Evolutionary conservation across 2,329 filamentous ascomycete genomes (phyloP).

Genomic region (Blastomyces gilchristii): DNA sequence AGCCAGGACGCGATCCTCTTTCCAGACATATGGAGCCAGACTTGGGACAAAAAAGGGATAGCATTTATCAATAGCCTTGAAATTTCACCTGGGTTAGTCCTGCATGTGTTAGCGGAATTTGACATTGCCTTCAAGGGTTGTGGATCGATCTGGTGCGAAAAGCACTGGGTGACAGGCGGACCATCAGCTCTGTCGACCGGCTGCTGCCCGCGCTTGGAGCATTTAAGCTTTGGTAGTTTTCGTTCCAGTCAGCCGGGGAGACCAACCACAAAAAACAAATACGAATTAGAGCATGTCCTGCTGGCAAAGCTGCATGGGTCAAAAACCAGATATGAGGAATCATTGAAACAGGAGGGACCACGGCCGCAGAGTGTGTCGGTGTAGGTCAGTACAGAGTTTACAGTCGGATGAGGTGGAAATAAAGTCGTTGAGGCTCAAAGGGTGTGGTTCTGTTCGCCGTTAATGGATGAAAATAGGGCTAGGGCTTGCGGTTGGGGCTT

Average conservation of each 20-base stretch:
- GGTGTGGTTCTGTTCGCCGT: background rate
- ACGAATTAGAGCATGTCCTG: background rate
- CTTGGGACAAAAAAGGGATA: background rate
- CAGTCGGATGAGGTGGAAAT: background rate
- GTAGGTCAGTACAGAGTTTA: background rate
- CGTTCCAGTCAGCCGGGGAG: background rate
- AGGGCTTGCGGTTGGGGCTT: slow-evolving; percentile 7
- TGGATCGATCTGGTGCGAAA: background rate
- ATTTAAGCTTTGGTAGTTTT: slow-evolving; percentile 7
- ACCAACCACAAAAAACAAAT: background rate
- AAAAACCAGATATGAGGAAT: background rate
- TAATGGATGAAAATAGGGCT: background rate
- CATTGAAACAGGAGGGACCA: background rate
- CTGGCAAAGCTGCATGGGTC: background rate
- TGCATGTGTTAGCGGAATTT: slow-evolving; percentile 3
- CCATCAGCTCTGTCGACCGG: background rate
- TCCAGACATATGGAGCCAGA: background rate
- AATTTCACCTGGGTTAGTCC: background rate
- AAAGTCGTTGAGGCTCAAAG: background rate
- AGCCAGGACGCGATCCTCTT: slow-evolving; percentile 4
- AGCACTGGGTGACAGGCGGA: slow-evolving; percentile 3
- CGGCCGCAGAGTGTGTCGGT: background rate
- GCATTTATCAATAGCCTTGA: slow-evolving; percentile 6
- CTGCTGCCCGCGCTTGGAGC: background rate
- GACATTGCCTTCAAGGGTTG: background rate